Base-by-base conservation (phyloP, 345 rosid genomes). In the Salix caprea region DNA sequence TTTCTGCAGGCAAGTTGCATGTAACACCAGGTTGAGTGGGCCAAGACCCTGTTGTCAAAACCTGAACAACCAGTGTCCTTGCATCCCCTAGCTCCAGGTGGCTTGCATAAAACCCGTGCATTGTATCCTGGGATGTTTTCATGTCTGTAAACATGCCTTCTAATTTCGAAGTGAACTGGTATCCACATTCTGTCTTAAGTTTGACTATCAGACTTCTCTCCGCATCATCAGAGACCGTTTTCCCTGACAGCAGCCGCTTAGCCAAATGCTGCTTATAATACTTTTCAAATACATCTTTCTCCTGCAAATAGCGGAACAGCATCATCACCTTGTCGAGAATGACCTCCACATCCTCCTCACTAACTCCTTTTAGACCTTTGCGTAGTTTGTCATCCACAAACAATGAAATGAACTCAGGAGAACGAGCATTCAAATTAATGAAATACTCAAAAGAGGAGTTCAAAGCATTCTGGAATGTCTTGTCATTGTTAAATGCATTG, bases 141-240 rank as follows among this genome's bases (percentile, higher is more conserved):
- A 96, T 96, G 85, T 96, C 99, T 0, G 99, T 93, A 76, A 96
- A 96, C 99, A 96, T 96, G 64, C 99, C 98, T 87, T 96, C 99
- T 44, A 96, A 81, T 82, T 96, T 96, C 7, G 96, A 93, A 79
- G 99, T 96, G 87, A 96, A 96, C 73, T 96, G 99, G 76, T 93
- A 93, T 3, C 99, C 99, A 78, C 99, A 96, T 82, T 96, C 98
- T 1, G 98, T 93, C 87, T 96, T 96, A 60, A 96, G 97, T 83
- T 96, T 96, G 78, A 93, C 96, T 24, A 96, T 91, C 84, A 96
- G 82, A 83, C 99, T 96, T 80, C 96, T 91, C 79, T 96, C 99
- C 9, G 98, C 98, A 72, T 96, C 99, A 85, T 93, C 99, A 7
- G 98, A 89, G 66, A 91, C 92, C 0, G 98, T 93, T 87, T 93